Evolutionary conservation across 768 basidiomycete genomes (phyloP).

Genomic region (Kwoniella europaea): DNA sequence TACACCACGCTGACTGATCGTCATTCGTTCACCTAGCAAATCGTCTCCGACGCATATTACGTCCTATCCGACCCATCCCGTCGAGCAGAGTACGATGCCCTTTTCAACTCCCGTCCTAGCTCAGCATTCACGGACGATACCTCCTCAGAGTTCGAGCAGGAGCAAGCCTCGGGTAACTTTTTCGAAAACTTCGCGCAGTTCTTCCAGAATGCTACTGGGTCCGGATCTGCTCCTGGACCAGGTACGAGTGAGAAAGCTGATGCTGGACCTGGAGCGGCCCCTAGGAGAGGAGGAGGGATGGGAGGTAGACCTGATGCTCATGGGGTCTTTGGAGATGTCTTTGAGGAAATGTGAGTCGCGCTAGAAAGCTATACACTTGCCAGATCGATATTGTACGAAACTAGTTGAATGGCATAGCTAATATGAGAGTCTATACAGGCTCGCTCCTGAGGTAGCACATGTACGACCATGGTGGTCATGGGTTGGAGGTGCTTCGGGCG

Average conservation of each 20-base stretch:
- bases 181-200: constrained; percentile 75
- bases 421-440: constrained; percentile 28
- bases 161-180: constrained; percentile 70
- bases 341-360: constrained; percentile 74
- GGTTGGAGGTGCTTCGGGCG: constrained; percentile 62
- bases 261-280: constrained; percentile 7
- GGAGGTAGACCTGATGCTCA: constrained; percentile 71
- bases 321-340: constrained; percentile 83
- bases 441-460: constrained; percentile 57
- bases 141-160: constrained; percentile 50
- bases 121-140: constrained; percentile 51
- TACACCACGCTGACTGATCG: neutral
- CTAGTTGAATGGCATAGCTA: neutral
- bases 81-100: constrained; percentile 59
- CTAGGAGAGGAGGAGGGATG: neutral
- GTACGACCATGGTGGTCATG: constrained; percentile 56
- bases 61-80: constrained; percentile 77
- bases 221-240: constrained; percentile 44
- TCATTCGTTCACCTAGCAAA: constrained; percentile 59
- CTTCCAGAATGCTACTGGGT: constrained; percentile 64
- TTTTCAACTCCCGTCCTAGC: constrained; percentile 47
- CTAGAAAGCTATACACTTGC: neutral
- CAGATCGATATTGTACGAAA: neutral
- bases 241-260: constrained; percentile 33
- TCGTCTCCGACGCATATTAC: constrained; percentile 92